A percentile compares a stretch with the other conserved stretches of the same genome.
These are phyloP conservation scores for Tetradesmus lagerheimii DNA, from an alignment of 139 green algal species.

Conservation along the genomic window DNA sequence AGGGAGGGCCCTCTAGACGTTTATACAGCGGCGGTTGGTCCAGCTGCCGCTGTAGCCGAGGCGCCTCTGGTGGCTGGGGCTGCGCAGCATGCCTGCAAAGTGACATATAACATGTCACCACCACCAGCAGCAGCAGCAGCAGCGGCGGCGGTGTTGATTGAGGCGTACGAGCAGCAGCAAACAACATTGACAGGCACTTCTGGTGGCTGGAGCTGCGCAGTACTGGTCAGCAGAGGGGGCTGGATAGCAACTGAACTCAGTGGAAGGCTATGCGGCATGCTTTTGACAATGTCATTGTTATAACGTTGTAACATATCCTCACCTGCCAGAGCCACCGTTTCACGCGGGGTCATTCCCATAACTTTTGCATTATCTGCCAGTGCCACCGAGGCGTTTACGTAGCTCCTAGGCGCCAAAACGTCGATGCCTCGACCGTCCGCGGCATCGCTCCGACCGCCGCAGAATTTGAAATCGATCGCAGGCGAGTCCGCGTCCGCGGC, in stretches of 20 bases:
- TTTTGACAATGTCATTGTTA: too few relatives aligned
- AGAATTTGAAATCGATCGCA: constrained; percentile 52
- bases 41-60: constrained; percentile 54
- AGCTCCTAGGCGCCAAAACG: constrained; percentile 39
- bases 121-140: too few relatives aligned
- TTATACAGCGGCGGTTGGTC: too few relatives aligned
- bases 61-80: background rate
- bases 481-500: background rate
- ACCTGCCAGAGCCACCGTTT: constrained; percentile 51
- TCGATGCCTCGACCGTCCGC: background rate
- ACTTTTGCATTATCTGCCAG: constrained; percentile 43
- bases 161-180: too few relatives aligned
- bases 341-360: constrained; percentile 23
- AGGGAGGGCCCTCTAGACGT: too few relatives aligned
- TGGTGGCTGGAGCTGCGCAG: too few relatives aligned
- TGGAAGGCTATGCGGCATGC: too few relatives aligned
- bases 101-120: too few relatives aligned
- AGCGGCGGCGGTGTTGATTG: too few relatives aligned
- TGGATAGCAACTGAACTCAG: too few relatives aligned
- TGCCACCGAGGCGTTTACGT: background rate
- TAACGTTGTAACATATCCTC: background rate
- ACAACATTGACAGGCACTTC: too few relatives aligned
- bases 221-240: too few relatives aligned
- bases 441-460: constrained; percentile 53
- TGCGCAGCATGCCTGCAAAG: constrained; percentile 29